Base-by-base conservation (phyloP, 768 basidiomycete species). In the Polyporus arcularius region DNA sequence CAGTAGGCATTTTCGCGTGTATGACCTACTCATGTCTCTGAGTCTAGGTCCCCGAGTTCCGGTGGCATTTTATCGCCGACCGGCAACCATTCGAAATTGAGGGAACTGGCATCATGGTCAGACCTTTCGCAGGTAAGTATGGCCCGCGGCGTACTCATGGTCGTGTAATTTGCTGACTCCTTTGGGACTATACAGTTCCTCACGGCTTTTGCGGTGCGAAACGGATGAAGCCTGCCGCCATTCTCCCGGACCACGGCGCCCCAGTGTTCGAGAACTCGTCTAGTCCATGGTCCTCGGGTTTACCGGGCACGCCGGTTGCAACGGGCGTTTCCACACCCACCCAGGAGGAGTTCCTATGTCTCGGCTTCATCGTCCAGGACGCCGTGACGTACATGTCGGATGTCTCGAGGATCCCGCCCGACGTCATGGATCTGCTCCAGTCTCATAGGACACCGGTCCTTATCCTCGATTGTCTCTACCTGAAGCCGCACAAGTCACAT, bases 21-120 rank as follows among this genome's bases (percentile, higher is more conserved):
- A 6, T 11, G 7, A 11, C 11, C 11, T 35, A 35, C 35, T 35
- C 35, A 35, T 35, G 35, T 11, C 35, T 7, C 11, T 11, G 35
- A 35, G 31, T 43, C 16, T 61, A 94, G 87, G 86, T 95, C 12
- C 93, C 93, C 5, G 85, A 89, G 62, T 88, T 95, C 69, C 80
- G 81, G 67, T 95, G 89, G 88, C 88, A 91, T 65, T 83, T 95
- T 53, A 86, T 95, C 64, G 81, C 86, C 45, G 85, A 92, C 63
- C 80, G 80, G 16, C 77, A 80, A 28, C 80, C 85, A 2, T 90
- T 94, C 63, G 83, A 87, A 56, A 83, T 94, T 28, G 79, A 76
- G 53, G 80, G 83, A 55, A 89, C 85, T 3, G 86, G 84, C 4
- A 80, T 92, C 60, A 66, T 73, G 52, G 72, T 92, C 10, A 85